phyloP scores from a whole-genome alignment of 306 rosid genomes.

The Alnus rubra region DNA sequence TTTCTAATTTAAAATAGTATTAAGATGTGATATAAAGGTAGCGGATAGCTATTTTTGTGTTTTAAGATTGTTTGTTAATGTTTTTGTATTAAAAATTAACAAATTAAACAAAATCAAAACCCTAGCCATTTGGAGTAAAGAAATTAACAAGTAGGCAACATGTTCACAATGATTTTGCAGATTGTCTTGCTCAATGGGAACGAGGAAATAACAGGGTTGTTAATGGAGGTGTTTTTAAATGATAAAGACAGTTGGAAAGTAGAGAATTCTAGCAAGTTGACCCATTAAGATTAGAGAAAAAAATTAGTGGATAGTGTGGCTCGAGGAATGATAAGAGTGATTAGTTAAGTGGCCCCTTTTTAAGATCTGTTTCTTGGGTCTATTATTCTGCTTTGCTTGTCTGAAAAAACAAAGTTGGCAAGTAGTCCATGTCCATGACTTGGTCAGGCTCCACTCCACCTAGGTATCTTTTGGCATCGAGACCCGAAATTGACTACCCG shows the following conservation, averaged over 20 bases:
- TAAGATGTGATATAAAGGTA: not conserved
- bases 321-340: slow-evolving; percentile 46
- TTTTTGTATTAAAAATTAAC: too few relatives aligned
- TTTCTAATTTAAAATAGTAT: too few relatives aligned
- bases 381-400: slow-evolving; percentile 11
- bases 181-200: slow-evolving; percentile 45
- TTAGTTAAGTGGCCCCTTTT: slow-evolving; percentile 6
- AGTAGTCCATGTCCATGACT: not conserved
- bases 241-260: slow-evolving; percentile 43
- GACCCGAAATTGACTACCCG: slow-evolving; percentile 52
- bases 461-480: slow-evolving; percentile 43
- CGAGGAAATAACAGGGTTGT: slow-evolving; percentile 36
- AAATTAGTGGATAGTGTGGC: slow-evolving; percentile 39
- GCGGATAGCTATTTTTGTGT: not conserved
- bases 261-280: slow-evolving; percentile 24
- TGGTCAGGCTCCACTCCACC: slow-evolving; percentile 11
- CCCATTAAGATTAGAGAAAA: slow-evolving; percentile 15
- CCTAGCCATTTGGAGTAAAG: slow-evolving; percentile 9
- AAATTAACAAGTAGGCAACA: slow-evolving; percentile 49
- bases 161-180: slow-evolving; percentile 46
- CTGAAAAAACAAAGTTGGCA: slow-evolving; percentile 18
- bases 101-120: too few relatives aligned
- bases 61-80: not conserved
- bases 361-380: slow-evolving; percentile 10
- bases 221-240: slow-evolving; percentile 35